Conservation (phyloP, 2,329 filamentous ascomycete species). For the Fusarium fracticaudum region DNA sequence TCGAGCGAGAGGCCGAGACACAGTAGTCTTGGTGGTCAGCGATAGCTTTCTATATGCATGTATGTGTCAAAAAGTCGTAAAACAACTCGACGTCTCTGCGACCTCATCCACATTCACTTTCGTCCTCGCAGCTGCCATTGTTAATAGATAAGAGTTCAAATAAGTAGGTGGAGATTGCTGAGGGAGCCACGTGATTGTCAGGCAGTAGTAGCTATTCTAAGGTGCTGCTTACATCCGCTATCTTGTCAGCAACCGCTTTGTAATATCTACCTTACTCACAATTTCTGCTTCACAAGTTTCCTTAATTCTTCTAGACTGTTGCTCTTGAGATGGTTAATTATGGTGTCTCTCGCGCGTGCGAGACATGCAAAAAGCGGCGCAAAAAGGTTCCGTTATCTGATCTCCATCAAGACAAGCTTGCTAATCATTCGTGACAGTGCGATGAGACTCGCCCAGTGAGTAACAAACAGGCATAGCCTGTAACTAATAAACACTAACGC, state of each 20-base stretch:
- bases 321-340: background rate
- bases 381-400: background rate
- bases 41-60: background rate
- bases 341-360: conserved; percentile 4
- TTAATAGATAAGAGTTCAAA: background rate
- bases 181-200: background rate
- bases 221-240: background rate
- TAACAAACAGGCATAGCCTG: background rate
- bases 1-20: no score
- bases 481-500: background rate
- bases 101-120: background rate
- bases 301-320: rapidly evolving
- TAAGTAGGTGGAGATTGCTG: background rate
- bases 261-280: background rate
- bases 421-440: background rate
- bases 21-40: background rate
- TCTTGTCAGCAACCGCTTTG: background rate
- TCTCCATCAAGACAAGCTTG: background rate
- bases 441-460: conserved; percentile 22
- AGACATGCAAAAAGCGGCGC: conserved; percentile 10
- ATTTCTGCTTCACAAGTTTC: background rate
- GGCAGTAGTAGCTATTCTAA: background rate
- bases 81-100: background rate
- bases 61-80: rapidly evolving
- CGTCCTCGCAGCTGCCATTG: background rate